Evolutionary conservation across 257 asterid genomes (phyloP), one percentile per base, ranked within the genome.

Genomic region (Handroanthus guayacan): DNA sequence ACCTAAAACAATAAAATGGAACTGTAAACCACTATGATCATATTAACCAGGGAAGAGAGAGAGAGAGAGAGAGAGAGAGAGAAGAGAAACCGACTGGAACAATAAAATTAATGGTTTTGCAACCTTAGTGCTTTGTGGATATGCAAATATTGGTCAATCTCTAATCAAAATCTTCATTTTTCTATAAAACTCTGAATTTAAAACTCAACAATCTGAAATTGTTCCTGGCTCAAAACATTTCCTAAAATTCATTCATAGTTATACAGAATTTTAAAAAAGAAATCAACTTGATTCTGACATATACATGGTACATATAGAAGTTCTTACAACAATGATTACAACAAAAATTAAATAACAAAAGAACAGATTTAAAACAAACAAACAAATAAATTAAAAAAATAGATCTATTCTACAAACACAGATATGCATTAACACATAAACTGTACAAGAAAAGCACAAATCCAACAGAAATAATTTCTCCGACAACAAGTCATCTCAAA

Each of bases 1-100:
- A 93, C 98, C 95, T 93, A 85, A 47, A 47, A n/a, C 41, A 48
- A 62, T 12, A 1, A n/a, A 14, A 6, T 13, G 51, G 62, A 25
- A 25, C 16, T 16, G 36, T 64, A 17, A n/a, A 57, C 43, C 25
- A 67, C 50, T 5, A 67, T 9, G 20, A 51, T 74, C 4, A 13
- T 16, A 43, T 58, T 66, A 38, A 68, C 72, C n/a, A n/a, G n/a
- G n/a, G n/a, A n/a, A n/a, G n/a, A n/a, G n/a, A n/a, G n/a, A n/a
- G n/a, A n/a, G n/a, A n/a, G n/a, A n/a, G n/a, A n/a, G n/a, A n/a
- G n/a, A n/a, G n/a, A n/a, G n/a, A n/a, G n/a, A n/a, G n/a, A n/a
- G n/a, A n/a, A n/a, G n/a, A n/a, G 31, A 41, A 55, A 51, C 39
- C 6, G 69, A 48, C 14, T 13, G 52, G 13, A 61, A 39, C 13